Percentiles rank a stretch among this genome's conserved stretches.
phyloP scores from a whole-genome alignment of 306 rosid genomes.

The Ormosia semicastrata region DNA sequence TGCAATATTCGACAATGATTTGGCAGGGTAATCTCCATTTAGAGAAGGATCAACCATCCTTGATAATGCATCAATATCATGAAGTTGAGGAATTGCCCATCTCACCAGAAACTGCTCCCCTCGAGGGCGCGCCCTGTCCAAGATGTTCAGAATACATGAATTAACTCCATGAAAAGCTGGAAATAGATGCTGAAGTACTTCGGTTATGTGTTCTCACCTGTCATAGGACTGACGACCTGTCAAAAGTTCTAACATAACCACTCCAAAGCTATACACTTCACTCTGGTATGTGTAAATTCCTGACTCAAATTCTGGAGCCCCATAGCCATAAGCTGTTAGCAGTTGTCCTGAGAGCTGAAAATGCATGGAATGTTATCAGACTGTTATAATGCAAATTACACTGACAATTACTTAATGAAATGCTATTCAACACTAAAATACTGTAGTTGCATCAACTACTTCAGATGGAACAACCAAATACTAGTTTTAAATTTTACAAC shows the following conservation, averaged over 20 bases:
- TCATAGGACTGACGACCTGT: constrained; percentile 87
- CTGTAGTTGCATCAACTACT: not conserved
- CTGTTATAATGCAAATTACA: constrained; percentile 2
- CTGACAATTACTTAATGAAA: not conserved
- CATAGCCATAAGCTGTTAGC: constrained; percentile 73
- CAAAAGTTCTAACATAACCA: constrained; percentile 91
- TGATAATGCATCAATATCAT: constrained; percentile 88
- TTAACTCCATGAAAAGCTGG: not conserved
- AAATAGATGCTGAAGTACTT: not conserved
- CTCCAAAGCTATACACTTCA: constrained; percentile 92
- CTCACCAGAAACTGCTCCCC: constrained; percentile 86
- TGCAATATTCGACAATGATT: constrained; percentile 82
- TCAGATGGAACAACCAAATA: not conserved
- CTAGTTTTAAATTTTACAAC: not conserved
- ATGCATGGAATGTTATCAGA: constrained; percentile 18
- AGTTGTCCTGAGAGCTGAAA: constrained; percentile 86
- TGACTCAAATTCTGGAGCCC: constrained; percentile 90
- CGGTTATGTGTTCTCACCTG: constrained; percentile 48
- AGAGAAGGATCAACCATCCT: constrained; percentile 94
- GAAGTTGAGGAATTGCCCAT: constrained; percentile 94
- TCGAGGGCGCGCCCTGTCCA: constrained; percentile 55
- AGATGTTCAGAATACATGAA: not conserved
- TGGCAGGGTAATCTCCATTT: constrained; percentile 65
- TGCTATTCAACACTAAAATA: not conserved
- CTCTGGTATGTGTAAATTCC: constrained; percentile 81